Evolutionary conservation across 768 basidiomycete genomes (phyloP).

Genomic region (Russula foetens): DNA sequence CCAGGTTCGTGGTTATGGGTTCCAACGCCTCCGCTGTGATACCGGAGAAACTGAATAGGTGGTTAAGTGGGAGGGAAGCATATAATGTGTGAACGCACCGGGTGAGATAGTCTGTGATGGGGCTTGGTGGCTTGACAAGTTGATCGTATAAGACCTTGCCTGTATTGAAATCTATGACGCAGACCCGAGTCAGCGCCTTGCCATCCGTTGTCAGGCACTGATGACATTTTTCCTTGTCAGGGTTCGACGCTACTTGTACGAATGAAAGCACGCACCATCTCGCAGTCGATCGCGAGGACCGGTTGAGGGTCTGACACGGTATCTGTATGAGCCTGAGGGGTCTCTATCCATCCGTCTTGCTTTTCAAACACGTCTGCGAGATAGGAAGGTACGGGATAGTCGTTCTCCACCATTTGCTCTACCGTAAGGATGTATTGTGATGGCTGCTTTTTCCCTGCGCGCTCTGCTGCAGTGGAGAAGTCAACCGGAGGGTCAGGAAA

Average conservation of each 20-base stretch:
- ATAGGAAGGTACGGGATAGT: conserved; percentile 85
- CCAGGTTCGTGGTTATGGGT: conserved; percentile 66
- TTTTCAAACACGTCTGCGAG: conserved; percentile 63
- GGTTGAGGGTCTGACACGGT: conserved; percentile 30
- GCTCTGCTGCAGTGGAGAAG: conserved; percentile 40
- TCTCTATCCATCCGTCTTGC: conserved; percentile 74
- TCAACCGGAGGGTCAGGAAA: background rate
- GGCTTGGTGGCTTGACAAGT: conserved; percentile 46
- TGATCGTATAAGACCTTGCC: too few species aligned
- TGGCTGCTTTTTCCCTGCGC: conserved; percentile 53
- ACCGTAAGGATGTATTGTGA: conserved; percentile 63
- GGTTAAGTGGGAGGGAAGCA: background rate
- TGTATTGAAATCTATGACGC: conserved; percentile 69
- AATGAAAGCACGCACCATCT: conserved; percentile 63
- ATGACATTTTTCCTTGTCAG: background rate
- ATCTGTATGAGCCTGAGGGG: conserved; percentile 40
- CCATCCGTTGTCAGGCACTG: conserved; percentile 88
- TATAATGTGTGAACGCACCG: conserved; percentile 37
- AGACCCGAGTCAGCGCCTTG: conserved; percentile 81
- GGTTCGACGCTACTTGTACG: background rate
- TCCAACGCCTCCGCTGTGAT: conserved; percentile 72
- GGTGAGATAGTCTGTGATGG: conserved; percentile 86
- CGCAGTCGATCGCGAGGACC: conserved; percentile 89
- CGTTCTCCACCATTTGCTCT: conserved; percentile 90
- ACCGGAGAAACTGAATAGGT: conserved; percentile 72